phyloP scores from a whole-genome alignment of 129 eudicot genomes.

The Pseudognaphalium luteoalbum region DNA sequence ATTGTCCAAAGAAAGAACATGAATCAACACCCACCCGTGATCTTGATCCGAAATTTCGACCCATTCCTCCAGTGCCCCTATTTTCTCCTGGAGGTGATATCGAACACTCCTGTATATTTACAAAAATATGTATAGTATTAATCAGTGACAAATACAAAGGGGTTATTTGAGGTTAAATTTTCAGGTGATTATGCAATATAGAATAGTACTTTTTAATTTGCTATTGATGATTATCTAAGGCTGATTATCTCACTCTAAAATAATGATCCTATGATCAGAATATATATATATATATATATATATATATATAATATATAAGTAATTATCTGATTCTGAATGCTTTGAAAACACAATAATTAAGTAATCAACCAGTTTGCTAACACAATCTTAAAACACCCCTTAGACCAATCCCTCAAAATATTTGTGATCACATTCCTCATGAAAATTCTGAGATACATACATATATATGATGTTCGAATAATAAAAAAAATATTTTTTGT shows the following conservation, averaged over 20 bases:
- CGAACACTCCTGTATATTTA: slow-evolving; percentile 64
- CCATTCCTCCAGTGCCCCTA: slow-evolving; percentile 33
- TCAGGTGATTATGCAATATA: too few species aligned
- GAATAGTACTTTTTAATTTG: too few species aligned
- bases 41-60: slow-evolving; percentile 47
- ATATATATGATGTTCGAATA: too few species aligned
- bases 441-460: background rate
- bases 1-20: slow-evolving; percentile 44
- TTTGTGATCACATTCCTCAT: slow-evolving; percentile 6
- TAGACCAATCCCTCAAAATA: slow-evolving; percentile 18
- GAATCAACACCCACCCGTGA: slow-evolving; percentile 47
- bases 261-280: background rate
- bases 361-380: background rate
- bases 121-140: background rate
- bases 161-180: too few species aligned
- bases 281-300: too few species aligned
- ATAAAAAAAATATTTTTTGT: background rate
- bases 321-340: background rate
- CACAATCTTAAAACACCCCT: background rate
- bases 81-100: slow-evolving; percentile 58
- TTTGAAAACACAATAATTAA: background rate
- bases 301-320: too few species aligned
- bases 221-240: background rate
- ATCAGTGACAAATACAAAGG: background rate
- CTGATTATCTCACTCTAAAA: background rate